Evolutionary conservation across 2,329 filamentous ascomycete species (phyloP), one percentile per base, ranked within the genome.

Genomic region (Trichocomaceae sp.): DNA sequence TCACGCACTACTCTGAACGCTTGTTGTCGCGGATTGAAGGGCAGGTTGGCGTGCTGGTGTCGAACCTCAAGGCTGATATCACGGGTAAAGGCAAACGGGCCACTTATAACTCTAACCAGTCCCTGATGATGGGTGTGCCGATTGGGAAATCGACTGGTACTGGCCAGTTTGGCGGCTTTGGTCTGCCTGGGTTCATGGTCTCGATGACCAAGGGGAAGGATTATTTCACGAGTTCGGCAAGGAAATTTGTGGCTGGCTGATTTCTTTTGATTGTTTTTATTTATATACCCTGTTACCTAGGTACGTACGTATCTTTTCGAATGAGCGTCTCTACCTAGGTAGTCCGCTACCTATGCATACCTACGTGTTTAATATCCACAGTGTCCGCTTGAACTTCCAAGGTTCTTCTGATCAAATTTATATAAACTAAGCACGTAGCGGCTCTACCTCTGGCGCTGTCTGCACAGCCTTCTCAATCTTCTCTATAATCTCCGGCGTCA

Each of bases 31-130:
- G 42, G 5, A 29, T 61, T 44, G 7, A 41, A 0, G 49, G 35
- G 15, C 56, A 60, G 45, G 49, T 55, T n/a, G 2, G n/a, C 6
- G 49, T 57, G 5, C 31, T 61, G 15, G 44, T 60, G 4, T 44
- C 51, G 39, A 61, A 61, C 22, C 39, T 61, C 19, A 58, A 59
- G 17, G 58, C 52, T 2, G 59, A 61, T 31, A 60, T 61, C 9
- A 44, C 52, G 4, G 53, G 53, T 19, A 45, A 47, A 4, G 52
- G 54, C 4, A 58, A 55, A 23, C 54, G 59, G 5, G 23, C 33
- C 15, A 35, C n/a, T n/a, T 61, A 58, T 26, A 41, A 56, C 19
- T 1, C 13, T 3, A 41, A 49, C 7, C 37, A 42, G 4, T 31
- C 20, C 13, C 19, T 45, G 12, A 33, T 55, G 33, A 33, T 60